Percentiles rank a stretch among this genome's conserved stretches.
phyloP scores from a whole-genome alignment of 2,329 filamentous ascomycete genomes.

The Stemphylium beticola region DNA sequence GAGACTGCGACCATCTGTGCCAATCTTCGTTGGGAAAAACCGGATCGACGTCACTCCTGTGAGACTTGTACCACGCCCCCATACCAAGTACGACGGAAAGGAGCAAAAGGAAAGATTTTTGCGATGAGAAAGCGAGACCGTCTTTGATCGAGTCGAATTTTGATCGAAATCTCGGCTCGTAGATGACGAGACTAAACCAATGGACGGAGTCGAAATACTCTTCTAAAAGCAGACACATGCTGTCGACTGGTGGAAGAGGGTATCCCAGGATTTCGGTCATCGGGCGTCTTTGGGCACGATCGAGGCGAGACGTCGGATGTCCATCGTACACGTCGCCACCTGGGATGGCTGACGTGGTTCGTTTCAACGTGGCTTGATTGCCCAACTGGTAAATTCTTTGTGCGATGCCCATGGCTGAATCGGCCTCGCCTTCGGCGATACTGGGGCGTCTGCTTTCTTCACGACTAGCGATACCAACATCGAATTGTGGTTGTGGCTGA shows the following conservation, averaged over 20 bases:
- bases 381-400: constrained; percentile 9
- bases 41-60: constrained; percentile 19
- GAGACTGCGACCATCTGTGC: constrained; percentile 18
- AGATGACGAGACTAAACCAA: constrained; percentile 55
- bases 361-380: constrained; percentile 31
- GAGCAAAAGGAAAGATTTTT: constrained; percentile 49
- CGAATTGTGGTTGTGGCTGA: not conserved
- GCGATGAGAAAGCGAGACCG: constrained; percentile 37
- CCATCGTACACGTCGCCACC: not conserved
- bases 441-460: constrained; percentile 6
- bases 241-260: constrained; percentile 36
- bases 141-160: constrained; percentile 42
- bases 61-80: constrained; percentile 49
- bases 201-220: constrained; percentile 53
- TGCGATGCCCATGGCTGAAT: constrained; percentile 47
- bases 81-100: constrained; percentile 49
- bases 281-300: constrained; percentile 25
- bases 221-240: constrained; percentile 46
- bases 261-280: constrained; percentile 20
- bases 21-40: constrained; percentile 18
- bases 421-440: constrained; percentile 26
- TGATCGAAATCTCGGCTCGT: constrained; percentile 50
- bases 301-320: constrained; percentile 1
- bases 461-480: not conserved
- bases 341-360: constrained; percentile 41